Base-by-base conservation (phyloP, 2,329 filamentous ascomycete species). In the Setomelanomma holmii region DNA sequence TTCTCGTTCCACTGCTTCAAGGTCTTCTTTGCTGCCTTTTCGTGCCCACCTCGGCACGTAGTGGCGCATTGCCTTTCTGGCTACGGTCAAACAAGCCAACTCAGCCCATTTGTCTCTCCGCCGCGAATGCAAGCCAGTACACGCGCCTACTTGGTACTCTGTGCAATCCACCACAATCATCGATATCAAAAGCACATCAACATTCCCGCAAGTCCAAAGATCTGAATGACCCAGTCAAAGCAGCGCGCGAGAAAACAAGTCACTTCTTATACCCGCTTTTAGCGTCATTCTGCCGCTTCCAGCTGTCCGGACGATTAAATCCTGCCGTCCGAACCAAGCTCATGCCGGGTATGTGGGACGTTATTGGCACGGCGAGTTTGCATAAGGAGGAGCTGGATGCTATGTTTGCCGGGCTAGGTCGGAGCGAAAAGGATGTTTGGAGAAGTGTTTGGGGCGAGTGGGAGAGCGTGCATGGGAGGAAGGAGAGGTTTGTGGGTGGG, bases 151-250 rank as follows among this genome's bases (percentile, higher is more conserved):
- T 88, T 19, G 81, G 81, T n/a, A 80, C 83, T 0, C 79, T 88
- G 44, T 86, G 83, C 73, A 84, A 85, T 46, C 86, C 86, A 0
- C 84, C 85, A 0, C 79, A 84, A 40, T 84, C 82, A 0, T 79
- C 82, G 1, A 80, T 85, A 4, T 74, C 79, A 12, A 75, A 77
- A 30, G 52, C 62, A 6, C 74, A 74, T 40, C 75, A 78, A 14
- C 60, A 61, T 12, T 57, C 57, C 11, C 51, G 60, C 40, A 69
- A 66, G 11, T 56, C 61, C 5, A 64, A 61, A n/a, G 75, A 75
- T 1, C 78, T 88, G 21, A 82, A 81, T 21, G 85, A 88, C 56
- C 80, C 84, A 51, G 82, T 83, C 11, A 84, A 84, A 61, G 83
- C 82, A 50, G 83, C 84, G 6, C 81, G 83, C 58, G 79, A 81